A percentile compares a stretch with the other conserved stretches of the same genome.
Conservation (phyloP, 495 filamentous ascomycete genomes). For the Aspergillus ellipticus region DNA sequence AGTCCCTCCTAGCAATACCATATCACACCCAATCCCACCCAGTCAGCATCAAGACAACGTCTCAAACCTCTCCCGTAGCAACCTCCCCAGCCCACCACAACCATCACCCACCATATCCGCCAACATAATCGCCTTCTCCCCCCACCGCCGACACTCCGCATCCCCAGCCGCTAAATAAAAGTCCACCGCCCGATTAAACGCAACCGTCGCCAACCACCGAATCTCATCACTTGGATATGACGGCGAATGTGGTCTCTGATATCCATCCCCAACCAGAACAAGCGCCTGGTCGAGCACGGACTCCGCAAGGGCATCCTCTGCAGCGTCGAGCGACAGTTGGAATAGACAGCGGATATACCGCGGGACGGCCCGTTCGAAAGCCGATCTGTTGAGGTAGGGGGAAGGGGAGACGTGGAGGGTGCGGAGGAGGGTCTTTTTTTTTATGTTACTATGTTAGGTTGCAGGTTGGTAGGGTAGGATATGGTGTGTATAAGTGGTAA, state of each 20-base stretch:
- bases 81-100: constrained; percentile 39
- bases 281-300: constrained; percentile 47
- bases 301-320: constrained; percentile 21
- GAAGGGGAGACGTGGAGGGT: constrained; percentile 14
- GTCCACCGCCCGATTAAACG: constrained; percentile 77
- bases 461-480: neutral
- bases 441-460: neutral
- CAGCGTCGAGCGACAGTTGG: constrained; percentile 50
- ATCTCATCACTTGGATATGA: constrained; percentile 67
- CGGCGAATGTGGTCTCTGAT: constrained; percentile 6
- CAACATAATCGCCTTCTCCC: constrained; percentile 59
- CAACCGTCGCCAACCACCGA: constrained; percentile 68
- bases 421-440: constrained; percentile 14
- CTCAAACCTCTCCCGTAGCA: constrained; percentile 52
- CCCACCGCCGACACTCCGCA: constrained; percentile 59
- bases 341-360: constrained; percentile 74
- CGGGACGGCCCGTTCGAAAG: constrained; percentile 44
- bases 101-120: constrained; percentile 51
- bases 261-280: constrained; percentile 40
- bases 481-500: neutral
- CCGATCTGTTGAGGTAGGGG: neutral
- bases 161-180: constrained; percentile 57
- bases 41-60: constrained; percentile 31
- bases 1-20: no score
- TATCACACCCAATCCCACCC: no score